Percentiles rank a stretch among this genome's conserved stretches.
phyloP scores from a whole-genome alignment of 1,284 basidiomycete genomes.

The Ganoderma sinense region DNA sequence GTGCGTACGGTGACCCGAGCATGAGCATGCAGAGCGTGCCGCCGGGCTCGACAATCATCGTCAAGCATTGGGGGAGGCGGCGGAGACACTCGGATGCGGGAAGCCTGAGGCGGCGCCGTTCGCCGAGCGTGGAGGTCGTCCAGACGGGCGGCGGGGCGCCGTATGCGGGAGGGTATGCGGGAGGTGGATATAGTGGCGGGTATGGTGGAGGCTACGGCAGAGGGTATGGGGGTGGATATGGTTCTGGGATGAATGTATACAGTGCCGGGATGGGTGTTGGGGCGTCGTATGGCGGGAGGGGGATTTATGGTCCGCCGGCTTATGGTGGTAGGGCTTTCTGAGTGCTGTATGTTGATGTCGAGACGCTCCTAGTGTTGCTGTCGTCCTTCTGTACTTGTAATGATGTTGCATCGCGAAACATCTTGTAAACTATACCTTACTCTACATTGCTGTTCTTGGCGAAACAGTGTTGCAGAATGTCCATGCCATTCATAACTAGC shows the following conservation, averaged over 20 bases:
- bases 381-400: background rate
- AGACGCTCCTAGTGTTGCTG: too few species aligned
- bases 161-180: conserved; percentile 1
- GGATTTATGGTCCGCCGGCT: background rate
- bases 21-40: conserved; percentile 22
- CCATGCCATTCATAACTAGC: background rate
- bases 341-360: too few species aligned
- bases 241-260: conserved; percentile 5
- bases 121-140: conserved; percentile 24
- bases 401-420: background rate
- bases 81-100: conserved; percentile 17
- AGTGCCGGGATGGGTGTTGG: background rate
- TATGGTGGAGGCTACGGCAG: conserved; percentile 16
- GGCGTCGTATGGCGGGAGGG: background rate
- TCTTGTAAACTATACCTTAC: background rate
- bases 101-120: conserved; percentile 33
- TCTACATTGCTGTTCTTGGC: background rate
- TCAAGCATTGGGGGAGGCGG: conserved; percentile 11
- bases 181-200: background rate
- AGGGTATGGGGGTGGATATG: conserved; percentile 11
- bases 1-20: background rate
- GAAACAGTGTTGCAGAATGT: background rate
- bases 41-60: conserved; percentile 31
- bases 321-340: background rate
- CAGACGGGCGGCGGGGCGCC: conserved; percentile 10